These are phyloP conservation scores for Aspergillus ustus DNA, from an alignment of 2,329 filamentous ascomycete species.

Conservation along the genomic window DNA sequence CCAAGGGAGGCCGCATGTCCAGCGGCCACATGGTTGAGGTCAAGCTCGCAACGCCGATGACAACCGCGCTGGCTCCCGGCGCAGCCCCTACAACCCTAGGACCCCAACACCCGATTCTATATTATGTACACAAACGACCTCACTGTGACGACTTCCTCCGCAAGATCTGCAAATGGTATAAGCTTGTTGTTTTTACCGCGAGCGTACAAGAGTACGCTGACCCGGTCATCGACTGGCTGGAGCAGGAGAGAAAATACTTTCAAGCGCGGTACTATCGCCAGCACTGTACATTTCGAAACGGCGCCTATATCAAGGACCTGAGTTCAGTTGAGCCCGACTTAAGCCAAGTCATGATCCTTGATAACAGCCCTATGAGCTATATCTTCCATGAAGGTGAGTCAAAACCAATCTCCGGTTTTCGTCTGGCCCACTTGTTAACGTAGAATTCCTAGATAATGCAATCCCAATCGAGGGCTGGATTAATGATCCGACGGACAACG, in stretches of 20 bases:
- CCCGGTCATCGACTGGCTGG: slow-evolving; percentile 97
- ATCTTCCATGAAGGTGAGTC: slow-evolving; percentile 92
- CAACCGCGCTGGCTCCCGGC: slow-evolving; percentile 41
- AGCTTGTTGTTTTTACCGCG: slow-evolving; percentile 93
- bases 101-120: slow-evolving; percentile 93
- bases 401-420: not conserved
- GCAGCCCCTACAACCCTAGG: slow-evolving; percentile 70
- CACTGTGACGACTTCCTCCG: slow-evolving; percentile 96
- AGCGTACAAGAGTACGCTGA: slow-evolving; percentile 98
- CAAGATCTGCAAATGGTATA: slow-evolving; percentile 97
- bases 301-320: slow-evolving; percentile 97
- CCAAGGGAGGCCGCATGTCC: slow-evolving; percentile 93
- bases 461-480: slow-evolving; percentile 99
- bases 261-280: slow-evolving; percentile 92
- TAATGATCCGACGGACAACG: slow-evolving; percentile 95
- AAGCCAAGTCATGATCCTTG: slow-evolving; percentile 97
- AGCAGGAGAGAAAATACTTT: slow-evolving; percentile 96
- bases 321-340: slow-evolving; percentile 95
- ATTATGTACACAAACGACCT: slow-evolving; percentile 98
- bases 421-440: slow-evolving; percentile 2
- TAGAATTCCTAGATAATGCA: slow-evolving; percentile 76
- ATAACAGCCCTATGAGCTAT: slow-evolving; percentile 97
- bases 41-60: slow-evolving; percentile 62
- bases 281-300: slow-evolving; percentile 93
- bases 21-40: slow-evolving; percentile 99